Base-by-base conservation (phyloP, 2,329 filamentous ascomycete genomes). In the Neodidymelliopsis sp. region DNA sequence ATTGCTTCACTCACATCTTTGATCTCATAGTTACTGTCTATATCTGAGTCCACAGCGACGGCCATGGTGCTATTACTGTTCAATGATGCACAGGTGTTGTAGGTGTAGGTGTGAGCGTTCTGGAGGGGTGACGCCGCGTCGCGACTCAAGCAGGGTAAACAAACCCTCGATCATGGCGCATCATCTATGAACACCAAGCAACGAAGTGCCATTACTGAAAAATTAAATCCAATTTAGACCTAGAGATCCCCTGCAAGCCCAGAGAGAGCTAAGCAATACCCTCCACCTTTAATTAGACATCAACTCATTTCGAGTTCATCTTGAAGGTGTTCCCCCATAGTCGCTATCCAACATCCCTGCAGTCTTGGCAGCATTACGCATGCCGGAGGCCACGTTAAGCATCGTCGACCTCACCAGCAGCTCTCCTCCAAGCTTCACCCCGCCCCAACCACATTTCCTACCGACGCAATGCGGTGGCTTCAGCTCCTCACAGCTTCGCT, bases 391-490 rank as follows among this genome's bases (percentile, higher is more conserved):
- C 68, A 71, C 66, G 67, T 66, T 69, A 56, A 62, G 55, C 56
- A 56, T 56, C 56, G 43, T 38, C 48, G 28, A 27, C 37, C 36
- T 41, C 34, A 43, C 22, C 49, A 38, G 40, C 47, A 50, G 47
- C 49, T 52, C 37, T 54, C 48, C 46, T 22, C 25, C 36, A 50
- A 49, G 47, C 47, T 45, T 39, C 47, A 30, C 30, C 53, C 49
- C 41, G 52, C 52, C 49, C 57, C 41, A 42, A 40, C 48, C 54
- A 35, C 50, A 44, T 52, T 46, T 46, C 25, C 50, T 40, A 46
- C 54, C 56, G 48, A 63, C 74, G 85, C 75, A 61, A 93, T 93
- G 89, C 87, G 84, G 76, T 76, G 70, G 65, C 52, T 89, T 49
- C 79, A 82, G 61, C 73, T 84, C 53, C 74, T 91, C 62, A 76